Evolutionary conservation across 176 grass and related monocot genomes (phyloP).

Genomic region (Poa pratensis): DNA sequence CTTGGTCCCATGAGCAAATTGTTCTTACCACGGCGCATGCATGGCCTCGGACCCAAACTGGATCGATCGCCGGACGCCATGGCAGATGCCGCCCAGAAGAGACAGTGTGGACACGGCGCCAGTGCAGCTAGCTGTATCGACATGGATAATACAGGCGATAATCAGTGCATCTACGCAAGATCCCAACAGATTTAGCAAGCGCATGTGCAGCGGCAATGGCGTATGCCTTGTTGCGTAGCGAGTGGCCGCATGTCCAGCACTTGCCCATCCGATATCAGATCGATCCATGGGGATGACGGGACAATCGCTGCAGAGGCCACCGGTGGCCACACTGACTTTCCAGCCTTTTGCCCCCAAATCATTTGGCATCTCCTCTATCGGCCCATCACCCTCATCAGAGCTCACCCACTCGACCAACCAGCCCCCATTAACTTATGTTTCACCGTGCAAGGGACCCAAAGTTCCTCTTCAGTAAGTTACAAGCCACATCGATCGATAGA

Average conservation of each 20-base stretch:
- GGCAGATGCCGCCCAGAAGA: neutral
- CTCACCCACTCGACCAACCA: neutral
- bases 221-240: conserved; percentile 40
- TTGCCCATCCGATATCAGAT: neutral
- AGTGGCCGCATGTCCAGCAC: conserved; percentile 3
- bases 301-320: conserved; percentile 29
- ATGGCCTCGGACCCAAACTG: neutral
- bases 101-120: conserved; percentile 20
- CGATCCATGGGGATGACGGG: neutral
- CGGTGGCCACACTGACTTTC: conserved; percentile 5
- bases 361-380: conserved; percentile 34
- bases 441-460: neutral
- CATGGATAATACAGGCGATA: conserved; percentile 20
- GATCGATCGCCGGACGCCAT: neutral
- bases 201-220: conserved; percentile 25
- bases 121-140: neutral
- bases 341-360: conserved; percentile 50
- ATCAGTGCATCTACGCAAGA: neutral
- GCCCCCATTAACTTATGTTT: conserved; percentile 47
- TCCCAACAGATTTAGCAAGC: conserved; percentile 16
- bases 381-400: neutral
- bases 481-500: neutral
- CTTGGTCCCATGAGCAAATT: neutral
- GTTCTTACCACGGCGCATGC: conserved; percentile 18
- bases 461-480: neutral